These are phyloP conservation scores for Aeminium ludgeri DNA, from an alignment of 495 filamentous ascomycete species.

Conservation along the genomic window DNA sequence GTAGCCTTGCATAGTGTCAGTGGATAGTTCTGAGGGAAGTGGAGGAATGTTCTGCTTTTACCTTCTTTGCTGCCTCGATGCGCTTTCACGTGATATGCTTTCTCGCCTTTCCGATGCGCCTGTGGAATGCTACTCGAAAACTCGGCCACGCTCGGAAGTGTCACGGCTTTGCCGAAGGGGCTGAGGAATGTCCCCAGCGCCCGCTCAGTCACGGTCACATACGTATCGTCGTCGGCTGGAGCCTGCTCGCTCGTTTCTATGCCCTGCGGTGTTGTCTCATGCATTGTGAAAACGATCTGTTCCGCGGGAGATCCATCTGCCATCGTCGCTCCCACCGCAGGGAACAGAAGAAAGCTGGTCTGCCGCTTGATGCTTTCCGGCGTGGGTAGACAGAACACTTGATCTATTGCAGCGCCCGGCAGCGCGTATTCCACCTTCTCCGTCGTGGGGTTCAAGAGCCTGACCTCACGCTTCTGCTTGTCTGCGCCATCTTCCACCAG, in stretches of 20 bases:
- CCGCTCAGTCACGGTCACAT: conserved; percentile 44
- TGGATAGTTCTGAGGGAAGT: conserved; percentile 4
- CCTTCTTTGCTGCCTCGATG: conserved; percentile 88
- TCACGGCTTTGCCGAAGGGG: conserved; percentile 42
- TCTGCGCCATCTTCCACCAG: conserved; percentile 28
- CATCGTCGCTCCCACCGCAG: conserved; percentile 29
- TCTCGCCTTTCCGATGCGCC: conserved; percentile 74
- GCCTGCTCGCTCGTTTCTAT: neutral
- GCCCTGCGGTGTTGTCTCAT: conserved; percentile 33
- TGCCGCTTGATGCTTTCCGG: conserved; percentile 82
- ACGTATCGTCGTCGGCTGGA: conserved; percentile 36
- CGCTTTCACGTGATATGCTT: conserved; percentile 80
- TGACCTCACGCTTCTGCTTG: conserved; percentile 37
- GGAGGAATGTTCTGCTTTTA: conserved; percentile 18
- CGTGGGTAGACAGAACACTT: conserved; percentile 52
- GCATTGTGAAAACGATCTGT: conserved; percentile 70
- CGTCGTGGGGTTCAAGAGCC: conserved; percentile 46
- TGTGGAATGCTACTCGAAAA: conserved; percentile 67
- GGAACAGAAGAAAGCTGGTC: conserved; percentile 78
- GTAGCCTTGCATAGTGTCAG: conserved; percentile 38
- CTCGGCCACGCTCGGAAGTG: conserved; percentile 51
- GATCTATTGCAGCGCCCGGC: conserved; percentile 55
- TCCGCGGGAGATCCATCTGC: conserved; percentile 29
- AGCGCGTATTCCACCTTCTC: conserved; percentile 53
- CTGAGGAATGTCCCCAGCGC: conserved; percentile 38